Conservation (phyloP, 2,329 filamentous ascomycete species). For the Diplodia seriata region DNA sequence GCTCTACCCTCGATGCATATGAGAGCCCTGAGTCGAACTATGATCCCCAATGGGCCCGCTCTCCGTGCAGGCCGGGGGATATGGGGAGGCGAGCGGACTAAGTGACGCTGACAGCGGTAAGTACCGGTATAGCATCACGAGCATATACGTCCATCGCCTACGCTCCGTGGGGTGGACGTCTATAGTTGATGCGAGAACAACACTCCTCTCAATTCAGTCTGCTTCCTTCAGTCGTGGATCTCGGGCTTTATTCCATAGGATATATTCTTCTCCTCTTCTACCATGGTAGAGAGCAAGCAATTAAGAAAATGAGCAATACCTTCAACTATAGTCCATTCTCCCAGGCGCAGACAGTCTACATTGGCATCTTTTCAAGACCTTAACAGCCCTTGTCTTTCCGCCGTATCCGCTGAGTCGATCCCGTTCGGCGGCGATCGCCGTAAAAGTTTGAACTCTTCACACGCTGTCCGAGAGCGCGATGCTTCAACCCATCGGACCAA, state of each 20-base stretch:
- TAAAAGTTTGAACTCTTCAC: slow-evolving; percentile 4
- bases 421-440: neutral
- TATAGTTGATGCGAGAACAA: slow-evolving; percentile 38
- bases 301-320: neutral
- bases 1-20: neutral
- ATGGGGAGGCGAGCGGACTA: neutral
- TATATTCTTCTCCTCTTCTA: slow-evolving; percentile 12
- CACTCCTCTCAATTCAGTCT: slow-evolving; percentile 34
- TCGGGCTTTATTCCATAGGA: slow-evolving; percentile 34
- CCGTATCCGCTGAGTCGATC: neutral
- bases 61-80: too few species aligned
- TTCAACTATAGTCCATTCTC: neutral
- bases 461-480: neutral
- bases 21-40: neutral
- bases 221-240: slow-evolving; percentile 21
- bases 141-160: slow-evolving; percentile 36
- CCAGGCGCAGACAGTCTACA: neutral
- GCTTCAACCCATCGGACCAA: neutral
- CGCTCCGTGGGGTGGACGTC: slow-evolving; percentile 34
- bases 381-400: neutral
- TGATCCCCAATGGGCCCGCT: neutral
- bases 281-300: neutral
- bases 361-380: neutral
- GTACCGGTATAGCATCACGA: slow-evolving; percentile 33
- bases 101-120: slow-evolving; percentile 5